Base-by-base conservation (phyloP, 176 grass and related monocot genomes). In the Echinochloa phyllopogon region DNA sequence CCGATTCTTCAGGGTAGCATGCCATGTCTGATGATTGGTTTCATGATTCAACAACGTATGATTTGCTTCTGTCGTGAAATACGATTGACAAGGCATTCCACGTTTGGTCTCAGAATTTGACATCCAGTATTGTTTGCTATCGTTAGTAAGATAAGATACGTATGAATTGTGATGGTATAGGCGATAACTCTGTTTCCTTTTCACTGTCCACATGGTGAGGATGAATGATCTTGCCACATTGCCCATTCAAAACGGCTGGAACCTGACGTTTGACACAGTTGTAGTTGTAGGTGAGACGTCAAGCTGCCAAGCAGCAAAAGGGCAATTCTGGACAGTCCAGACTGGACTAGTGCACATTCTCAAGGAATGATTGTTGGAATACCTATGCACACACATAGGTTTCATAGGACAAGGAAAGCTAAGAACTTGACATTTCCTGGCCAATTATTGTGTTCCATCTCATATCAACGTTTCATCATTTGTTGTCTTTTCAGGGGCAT, bases 391-490 rank as follows among this genome's bases (percentile, higher is more conserved):
- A 9, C 53, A 56, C 33, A 81, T 7, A 44, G 37, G 59, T 83
- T 52, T 73, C 44, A 37, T 48, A 37, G n/a, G n/a, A 71, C 15
- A 73, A 65, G 6, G 12, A 37, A 21, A 11, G 59, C 42, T 37
- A 59, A 76, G 69, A 65, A 21, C 80, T 79, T 57, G 87, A 74
- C 87, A 74, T 84, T 79, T 57, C 81, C 7, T 78, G 80, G 51
- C 45, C 81, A 88, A 88, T 88, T 88, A 88, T 88, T 88, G 75
- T 79, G 24, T 41, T 65, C 20, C 65, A 56, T 66, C 69, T 40
- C 75, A 84, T 65, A 64, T 75, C 66, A 83, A 84, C 66, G 20
- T 55, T 56, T 33, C 66, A 48, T 84, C 74, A 72, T 72, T 72
- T 6, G 14, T 47, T 82, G 47, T 84, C 81, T 79, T 84, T 84